Evolutionary conservation across 2,329 filamentous ascomycete genomes (phyloP).

Genomic region (Remersonia thermophila): DNA sequence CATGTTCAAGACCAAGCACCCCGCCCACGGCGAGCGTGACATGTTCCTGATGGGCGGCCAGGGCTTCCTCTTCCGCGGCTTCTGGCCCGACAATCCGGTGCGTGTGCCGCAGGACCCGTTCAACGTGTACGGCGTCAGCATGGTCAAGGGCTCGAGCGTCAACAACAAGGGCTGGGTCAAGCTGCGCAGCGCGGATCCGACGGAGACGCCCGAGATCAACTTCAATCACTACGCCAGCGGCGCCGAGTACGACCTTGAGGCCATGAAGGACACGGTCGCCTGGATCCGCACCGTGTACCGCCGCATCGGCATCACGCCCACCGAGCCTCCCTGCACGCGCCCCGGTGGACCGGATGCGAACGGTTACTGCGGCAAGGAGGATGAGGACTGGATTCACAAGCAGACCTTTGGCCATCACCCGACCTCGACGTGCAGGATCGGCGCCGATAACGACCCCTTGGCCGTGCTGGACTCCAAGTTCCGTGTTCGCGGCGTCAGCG

Average conservation of each 20-base stretch:
- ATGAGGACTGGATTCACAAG: slow-evolving; percentile 27
- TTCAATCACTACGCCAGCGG: slow-evolving; percentile 35
- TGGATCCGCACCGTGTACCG: slow-evolving; percentile 13
- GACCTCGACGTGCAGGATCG: slow-evolving; percentile 44
- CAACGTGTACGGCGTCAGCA: slow-evolving; percentile 31
- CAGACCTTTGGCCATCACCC: slow-evolving; percentile 46
- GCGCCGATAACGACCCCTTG: slow-evolving; percentile 38
- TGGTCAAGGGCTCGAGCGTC: slow-evolving; percentile 23
- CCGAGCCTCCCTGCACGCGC: slow-evolving; percentile 14
- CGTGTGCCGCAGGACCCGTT: slow-evolving; percentile 17
- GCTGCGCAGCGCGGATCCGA: slow-evolving; percentile 46
- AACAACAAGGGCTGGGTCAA: slow-evolving; percentile 51
- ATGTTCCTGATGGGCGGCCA: slow-evolving; percentile 42
- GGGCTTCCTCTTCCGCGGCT: slow-evolving; percentile 16
- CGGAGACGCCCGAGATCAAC: slow-evolving; percentile 47
- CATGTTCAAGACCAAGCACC: slow-evolving; percentile 21
- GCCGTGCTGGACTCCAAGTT: slow-evolving; percentile 47
- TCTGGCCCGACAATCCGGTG: slow-evolving; percentile 18
- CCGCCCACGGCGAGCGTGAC: slow-evolving; percentile 32
- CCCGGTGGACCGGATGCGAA: slow-evolving; percentile 20
- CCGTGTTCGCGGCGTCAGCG: slow-evolving; percentile 40
- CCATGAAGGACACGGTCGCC: slow-evolving; percentile 13
- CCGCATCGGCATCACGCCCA: slow-evolving; percentile 11
- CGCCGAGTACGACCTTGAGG: slow-evolving; percentile 10
- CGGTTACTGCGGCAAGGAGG: slow-evolving; percentile 20